These are phyloP conservation scores for Pyricularia grisea DNA, from an alignment of 2,329 filamentous ascomycete species.

Conservation along the genomic window DNA sequence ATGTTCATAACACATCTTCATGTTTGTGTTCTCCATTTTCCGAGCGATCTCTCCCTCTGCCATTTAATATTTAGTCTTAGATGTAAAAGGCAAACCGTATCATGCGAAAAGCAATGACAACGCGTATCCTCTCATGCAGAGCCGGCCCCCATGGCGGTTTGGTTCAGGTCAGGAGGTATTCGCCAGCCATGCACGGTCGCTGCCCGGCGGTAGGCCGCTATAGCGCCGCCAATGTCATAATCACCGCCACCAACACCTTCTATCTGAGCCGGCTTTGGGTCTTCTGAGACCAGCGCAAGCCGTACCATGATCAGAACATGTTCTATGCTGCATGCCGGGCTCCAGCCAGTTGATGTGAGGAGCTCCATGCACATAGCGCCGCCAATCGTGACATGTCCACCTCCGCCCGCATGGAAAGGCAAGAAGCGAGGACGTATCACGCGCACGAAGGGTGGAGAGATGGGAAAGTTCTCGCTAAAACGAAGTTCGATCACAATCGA, in stretches of 20 bases:
- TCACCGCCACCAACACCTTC: conserved; percentile 24
- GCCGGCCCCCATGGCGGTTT: conserved; percentile 20
- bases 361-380: conserved; percentile 81
- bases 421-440: conserved; percentile 75
- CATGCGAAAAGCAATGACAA: background rate
- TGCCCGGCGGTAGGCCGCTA: conserved; percentile 63
- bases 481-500: conserved; percentile 76
- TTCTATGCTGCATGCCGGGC: conserved; percentile 62
- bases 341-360: conserved; percentile 78
- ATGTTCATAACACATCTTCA: background rate
- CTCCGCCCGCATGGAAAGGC: conserved; percentile 61
- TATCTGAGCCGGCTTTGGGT: conserved; percentile 66
- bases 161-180: conserved; percentile 52
- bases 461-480: conserved; percentile 68
- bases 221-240: conserved; percentile 62
- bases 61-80: background rate
- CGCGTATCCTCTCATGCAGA: background rate
- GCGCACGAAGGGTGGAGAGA: conserved; percentile 74
- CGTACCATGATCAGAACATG: conserved; percentile 73
- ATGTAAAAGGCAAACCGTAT: background rate
- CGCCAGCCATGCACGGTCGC: conserved; percentile 64
- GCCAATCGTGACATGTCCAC: conserved; percentile 76
- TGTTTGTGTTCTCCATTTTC: background rate
- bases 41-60: background rate
- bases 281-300: conserved; percentile 59